Percentiles rank a stretch among this genome's conserved stretches.
phyloP scores from a whole-genome alignment of 352 stramenopile species.

The Peronospora destructor region DNA sequence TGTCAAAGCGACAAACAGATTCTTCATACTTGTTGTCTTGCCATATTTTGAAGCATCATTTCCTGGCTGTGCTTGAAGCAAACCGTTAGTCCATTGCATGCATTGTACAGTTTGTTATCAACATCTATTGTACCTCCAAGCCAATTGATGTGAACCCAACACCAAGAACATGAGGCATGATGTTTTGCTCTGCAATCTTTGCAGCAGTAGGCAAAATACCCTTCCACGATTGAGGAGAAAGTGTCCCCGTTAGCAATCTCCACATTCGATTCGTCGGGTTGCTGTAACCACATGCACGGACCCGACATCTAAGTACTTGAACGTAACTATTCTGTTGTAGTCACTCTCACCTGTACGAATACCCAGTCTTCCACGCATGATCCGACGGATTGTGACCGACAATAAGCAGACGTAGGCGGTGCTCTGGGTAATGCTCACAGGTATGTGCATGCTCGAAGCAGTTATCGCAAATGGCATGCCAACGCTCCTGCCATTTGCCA shows the following conservation, averaged over 20 bases:
- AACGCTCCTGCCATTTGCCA: conserved; percentile 77
- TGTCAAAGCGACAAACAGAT: neutral
- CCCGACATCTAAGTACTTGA: neutral
- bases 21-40: conserved; percentile 52
- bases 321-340: neutral
- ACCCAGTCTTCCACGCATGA: conserved; percentile 78
- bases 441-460: conserved; percentile 48
- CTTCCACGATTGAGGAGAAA: conserved; percentile 45
- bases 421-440: conserved; percentile 62
- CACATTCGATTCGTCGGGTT: conserved; percentile 88
- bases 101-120: neutral
- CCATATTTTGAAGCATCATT: conserved; percentile 79
- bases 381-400: conserved; percentile 87
- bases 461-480: conserved; percentile 62
- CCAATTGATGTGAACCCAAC: conserved; percentile 81
- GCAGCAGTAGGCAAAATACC: conserved; percentile 53
- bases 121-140: conserved; percentile 44
- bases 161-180: conserved; percentile 49
- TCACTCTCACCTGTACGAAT: conserved; percentile 45
- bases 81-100: conserved; percentile 8
- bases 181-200: conserved; percentile 67
- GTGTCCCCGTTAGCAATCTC: conserved; percentile 68
- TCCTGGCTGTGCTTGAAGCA: conserved; percentile 38
- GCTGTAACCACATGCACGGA: conserved; percentile 19
- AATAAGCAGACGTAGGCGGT: conserved; percentile 69